Conservation (phyloP, 2,329 filamentous ascomycete genomes). For the Clarireedia sp. region DNA sequence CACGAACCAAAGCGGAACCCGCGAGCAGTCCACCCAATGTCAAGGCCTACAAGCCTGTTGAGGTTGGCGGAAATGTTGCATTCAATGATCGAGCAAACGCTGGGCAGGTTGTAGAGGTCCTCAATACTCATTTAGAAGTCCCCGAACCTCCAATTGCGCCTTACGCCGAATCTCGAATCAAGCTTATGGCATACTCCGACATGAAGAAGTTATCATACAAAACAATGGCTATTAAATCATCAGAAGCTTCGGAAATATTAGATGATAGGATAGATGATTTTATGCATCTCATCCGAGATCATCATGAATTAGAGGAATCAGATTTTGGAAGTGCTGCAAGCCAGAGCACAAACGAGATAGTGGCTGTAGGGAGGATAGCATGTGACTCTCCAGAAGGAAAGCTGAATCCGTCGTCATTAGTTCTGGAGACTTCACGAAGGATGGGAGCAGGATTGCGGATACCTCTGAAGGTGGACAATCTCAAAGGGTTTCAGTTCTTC, state of each 20-base stretch:
- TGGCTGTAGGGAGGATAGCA: conserved; percentile 86
- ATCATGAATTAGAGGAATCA: conserved; percentile 68
- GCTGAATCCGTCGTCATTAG: conserved; percentile 74
- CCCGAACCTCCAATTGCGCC: conserved; percentile 64
- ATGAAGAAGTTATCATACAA: conserved; percentile 87
- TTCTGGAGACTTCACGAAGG: conserved; percentile 80
- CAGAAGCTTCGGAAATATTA: conserved; percentile 83
- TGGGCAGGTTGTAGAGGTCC: conserved; percentile 73
- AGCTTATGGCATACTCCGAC: conserved; percentile 78
- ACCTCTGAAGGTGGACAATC: conserved; percentile 64
- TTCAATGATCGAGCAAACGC: conserved; percentile 73
- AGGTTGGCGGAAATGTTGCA: conserved; percentile 27
- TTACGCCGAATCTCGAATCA: conserved; percentile 69
- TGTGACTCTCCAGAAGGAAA: conserved; percentile 82
- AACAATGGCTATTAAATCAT: conserved; percentile 88
- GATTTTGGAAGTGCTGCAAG: conserved; percentile 81
- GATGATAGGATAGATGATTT: conserved; percentile 96
- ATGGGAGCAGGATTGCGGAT: conserved; percentile 77
- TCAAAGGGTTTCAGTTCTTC: conserved; percentile 75
- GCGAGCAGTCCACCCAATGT: conserved; percentile 38
- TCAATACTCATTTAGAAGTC: conserved; percentile 66
- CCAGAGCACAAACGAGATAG: conserved; percentile 76
- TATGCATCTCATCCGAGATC: conserved; percentile 60
- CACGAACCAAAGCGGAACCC: conserved; percentile 38
- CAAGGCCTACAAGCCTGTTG: conserved; percentile 28